Percentiles rank a stretch among this genome's conserved stretches.
Conservation (phyloP, 768 basidiomycete genomes). For the Boletus reticuloceps region DNA sequence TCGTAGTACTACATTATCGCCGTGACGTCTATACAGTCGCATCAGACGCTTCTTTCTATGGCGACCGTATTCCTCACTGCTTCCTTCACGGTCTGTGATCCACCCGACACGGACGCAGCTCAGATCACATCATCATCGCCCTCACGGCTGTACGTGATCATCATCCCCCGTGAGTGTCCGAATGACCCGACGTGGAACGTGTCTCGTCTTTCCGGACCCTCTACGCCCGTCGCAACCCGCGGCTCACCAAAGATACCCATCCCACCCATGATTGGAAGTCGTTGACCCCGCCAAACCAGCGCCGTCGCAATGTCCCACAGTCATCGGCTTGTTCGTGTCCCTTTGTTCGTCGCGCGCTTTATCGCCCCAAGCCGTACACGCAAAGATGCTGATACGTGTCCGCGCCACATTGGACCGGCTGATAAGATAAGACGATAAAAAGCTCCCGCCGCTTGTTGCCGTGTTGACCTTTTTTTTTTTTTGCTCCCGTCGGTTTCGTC, state of each 20-base stretch:
- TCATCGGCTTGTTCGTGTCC: slow-evolving; percentile 6
- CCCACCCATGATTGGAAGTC: slow-evolving; percentile 1
- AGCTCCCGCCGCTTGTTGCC: slow-evolving; percentile 8
- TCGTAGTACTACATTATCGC: not conserved
- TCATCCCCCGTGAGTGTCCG: slow-evolving; percentile 11
- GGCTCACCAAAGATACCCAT: slow-evolving; percentile 6
- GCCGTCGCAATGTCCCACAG: slow-evolving; percentile 10
- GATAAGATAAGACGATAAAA: slow-evolving; percentile 32
- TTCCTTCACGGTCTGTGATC: slow-evolving; percentile 2
- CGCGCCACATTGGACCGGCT: slow-evolving; percentile 11
- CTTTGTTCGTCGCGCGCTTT: slow-evolving; percentile 10
- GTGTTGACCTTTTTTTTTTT: slow-evolving; percentile 16
- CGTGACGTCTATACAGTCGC: not conserved
- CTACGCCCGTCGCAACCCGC: slow-evolving; percentile 21
- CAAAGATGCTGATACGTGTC: slow-evolving; percentile 26
- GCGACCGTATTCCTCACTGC: slow-evolving; percentile 1
- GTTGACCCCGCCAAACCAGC: slow-evolving; percentile 7
- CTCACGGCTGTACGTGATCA: slow-evolving; percentile 23
- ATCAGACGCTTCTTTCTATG: not conserved
- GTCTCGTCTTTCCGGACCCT: slow-evolving; percentile 18
- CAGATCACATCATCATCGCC: slow-evolving; percentile 13
- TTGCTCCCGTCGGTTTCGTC: slow-evolving; percentile 16
- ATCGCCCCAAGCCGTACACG: slow-evolving; percentile 16
- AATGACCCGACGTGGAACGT: slow-evolving; percentile 17
- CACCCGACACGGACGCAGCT: not conserved